Evolutionary conservation across 306 rosid genomes (phyloP), one percentile per base, ranked within the genome.

Genomic region (Alnus glutinosa): DNA sequence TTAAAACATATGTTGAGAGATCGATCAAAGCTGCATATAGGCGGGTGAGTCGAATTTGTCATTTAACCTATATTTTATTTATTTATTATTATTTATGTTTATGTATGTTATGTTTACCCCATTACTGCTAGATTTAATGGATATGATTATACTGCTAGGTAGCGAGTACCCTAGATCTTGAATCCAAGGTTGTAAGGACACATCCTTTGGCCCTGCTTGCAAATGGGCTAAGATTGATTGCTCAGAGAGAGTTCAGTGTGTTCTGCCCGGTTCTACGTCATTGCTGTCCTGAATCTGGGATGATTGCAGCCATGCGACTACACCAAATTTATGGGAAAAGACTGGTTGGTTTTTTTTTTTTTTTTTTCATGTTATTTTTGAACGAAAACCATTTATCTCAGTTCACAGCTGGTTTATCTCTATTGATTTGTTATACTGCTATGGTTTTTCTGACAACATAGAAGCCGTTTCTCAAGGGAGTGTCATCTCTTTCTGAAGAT

Each of bases 191-290:
- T 84, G 78, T 78, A 76, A 84, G 77, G 28, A 68, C 39, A 67
- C 92, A 88, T 82, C 88, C 92, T 49, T 75, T 88, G 75, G 79
- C 83, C 15, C 80, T 88, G 39, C 88, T 88, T 78, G 92, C 89
- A 73, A 77, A 86, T 80, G 87, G 83, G 70, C 85, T 88, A 52
- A 80, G 85, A 80, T 80, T 75, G 80, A 76, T 88, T 79, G 82
- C 82, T 74, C 83, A 81, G 87, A 88, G 83, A 78, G 92, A 88
- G 82, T 76, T 81, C 75, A 82, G 67, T 57, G 84, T 82, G 44
- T 88, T 88, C 83, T 75, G 64, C 73, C 87, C 88, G 4, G 87
- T 77, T 32, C 67, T 88, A 49, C 66, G 76, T 75, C 77, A 62
- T 47, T 86, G 86, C 80, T 86, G 83, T 78, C 85, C 88, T 49